Base-by-base conservation (phyloP, 495 filamentous ascomycete genomes). In the Neurospora sp. region DNA sequence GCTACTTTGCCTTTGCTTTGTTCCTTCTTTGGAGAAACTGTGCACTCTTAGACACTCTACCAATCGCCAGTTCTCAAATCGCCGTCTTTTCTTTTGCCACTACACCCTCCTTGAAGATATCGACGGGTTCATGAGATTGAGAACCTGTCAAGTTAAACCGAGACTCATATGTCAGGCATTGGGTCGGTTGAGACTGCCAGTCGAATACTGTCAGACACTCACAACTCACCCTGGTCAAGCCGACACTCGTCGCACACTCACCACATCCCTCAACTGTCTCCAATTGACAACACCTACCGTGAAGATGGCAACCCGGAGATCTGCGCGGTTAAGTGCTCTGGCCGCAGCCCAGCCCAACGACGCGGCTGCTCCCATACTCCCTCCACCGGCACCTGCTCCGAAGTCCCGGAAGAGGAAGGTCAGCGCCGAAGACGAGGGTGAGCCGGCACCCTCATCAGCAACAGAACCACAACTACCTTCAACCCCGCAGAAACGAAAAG, bases 231-330 rank as follows among this genome's bases (percentile, higher is more conserved):
- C 1, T 53, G 9, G 45, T 14, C 40, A n/a, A 35, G 27, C 6
- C 2, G 17, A 4, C 31, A 38, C 12, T 71, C 12, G 20, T 71
- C 41, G 53, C 70, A 31, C 35, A 12, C 27, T 40, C 40, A 10
- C 17, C 12, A 27, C 40, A 59, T 53, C 37, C 0, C 14, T 6
- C n/a, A 41, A 3, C 12, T 22, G 38, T 35, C 39, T 48, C 20
- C 4, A 22, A 45, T 40, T 39, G 27, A 20, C 22, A 14, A 70
- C 42, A 45, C 14, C 10, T 20, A 8, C 42, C 12, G n/a, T 3
- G 39, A 79, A 69, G 42, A 89, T 90, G 88, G 82, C 88, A 70
- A 82, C 87, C 38, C 83, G 90, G 71, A 84, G 88, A 70, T 91
- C 89, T 20, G 83, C 87, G 17, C 86, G 89, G 41, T 76, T 91